Percentiles rank a stretch among this genome's conserved stretches.
Conservation (phyloP, 2,329 filamentous ascomycete genomes). For the Rutstroemia sp. region DNA sequence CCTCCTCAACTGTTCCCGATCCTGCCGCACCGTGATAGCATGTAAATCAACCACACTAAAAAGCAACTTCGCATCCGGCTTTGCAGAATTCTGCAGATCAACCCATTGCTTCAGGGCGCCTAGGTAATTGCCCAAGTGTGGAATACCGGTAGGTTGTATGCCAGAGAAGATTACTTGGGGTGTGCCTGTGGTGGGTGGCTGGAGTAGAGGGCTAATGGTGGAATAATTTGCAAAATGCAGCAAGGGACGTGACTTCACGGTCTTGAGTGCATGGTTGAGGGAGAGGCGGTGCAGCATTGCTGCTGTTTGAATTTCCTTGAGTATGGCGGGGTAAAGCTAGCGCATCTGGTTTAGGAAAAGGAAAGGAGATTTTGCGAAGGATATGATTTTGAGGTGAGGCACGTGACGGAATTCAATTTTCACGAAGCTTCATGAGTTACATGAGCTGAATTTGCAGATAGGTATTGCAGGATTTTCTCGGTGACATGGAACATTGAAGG, state of each 20-base stretch:
- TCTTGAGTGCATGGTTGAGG: not conserved
- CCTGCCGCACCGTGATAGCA: constrained; percentile 75
- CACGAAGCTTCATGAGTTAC: not conserved
- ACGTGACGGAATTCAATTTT: not conserved
- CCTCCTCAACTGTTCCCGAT: constrained; percentile 50
- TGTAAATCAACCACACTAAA: constrained; percentile 93
- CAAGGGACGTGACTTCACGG: constrained; percentile 5
- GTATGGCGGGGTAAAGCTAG: not conserved
- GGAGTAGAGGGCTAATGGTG: not conserved
- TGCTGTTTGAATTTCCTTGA: not conserved
- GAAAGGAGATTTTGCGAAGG: not conserved
- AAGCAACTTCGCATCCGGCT: constrained; percentile 53
- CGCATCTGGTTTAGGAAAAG: not conserved
- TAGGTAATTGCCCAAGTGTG: constrained; percentile 92
- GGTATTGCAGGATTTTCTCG: not conserved
- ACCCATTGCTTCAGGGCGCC: constrained; percentile 87
- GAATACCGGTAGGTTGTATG: constrained; percentile 91
- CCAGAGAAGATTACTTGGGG: constrained; percentile 72
- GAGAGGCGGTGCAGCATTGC: not conserved
- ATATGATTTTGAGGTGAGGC: not conserved
- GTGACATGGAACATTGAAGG: not conserved
- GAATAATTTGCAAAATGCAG: not conserved
- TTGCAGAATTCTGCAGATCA: constrained; percentile 60
- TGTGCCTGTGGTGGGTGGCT: not conserved
- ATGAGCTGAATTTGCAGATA: not conserved